A percentile compares a stretch with the other conserved stretches of the same genome.
phyloP scores from a whole-genome alignment of 352 stramenopile genomes.

The Thalassiosira delicatula region DNA sequence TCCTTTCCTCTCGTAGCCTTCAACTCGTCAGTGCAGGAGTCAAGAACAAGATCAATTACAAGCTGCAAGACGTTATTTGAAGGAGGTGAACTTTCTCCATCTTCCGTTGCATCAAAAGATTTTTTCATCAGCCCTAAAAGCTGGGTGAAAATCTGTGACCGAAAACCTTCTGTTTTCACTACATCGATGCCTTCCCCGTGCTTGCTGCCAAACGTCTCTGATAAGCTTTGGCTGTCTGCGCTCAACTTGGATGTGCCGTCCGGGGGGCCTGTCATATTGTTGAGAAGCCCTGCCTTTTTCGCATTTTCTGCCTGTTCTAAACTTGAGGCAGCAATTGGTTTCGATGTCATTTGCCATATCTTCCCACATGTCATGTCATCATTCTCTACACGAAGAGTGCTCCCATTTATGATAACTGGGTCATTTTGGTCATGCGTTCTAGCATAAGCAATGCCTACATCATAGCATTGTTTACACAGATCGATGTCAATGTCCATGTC shows the following conservation, averaged over 20 bases:
- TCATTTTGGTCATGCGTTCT: conserved; percentile 46
- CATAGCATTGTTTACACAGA: conserved; percentile 81
- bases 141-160: conserved; percentile 55
- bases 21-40: conserved; percentile 54
- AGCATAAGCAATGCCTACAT: conserved; percentile 58
- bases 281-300: conserved; percentile 47
- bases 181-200: conserved; percentile 39
- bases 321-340: conserved; percentile 43
- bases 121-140: conserved; percentile 48
- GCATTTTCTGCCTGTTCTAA: conserved; percentile 59
- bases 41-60: conserved; percentile 65
- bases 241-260: conserved; percentile 32
- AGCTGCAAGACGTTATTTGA: conserved; percentile 64
- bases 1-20: conserved; percentile 60
- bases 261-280: conserved; percentile 34
- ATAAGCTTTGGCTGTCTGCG: neutral
- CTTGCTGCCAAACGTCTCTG: conserved; percentile 7
- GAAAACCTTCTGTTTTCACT: conserved; percentile 53
- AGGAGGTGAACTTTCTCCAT: conserved; percentile 27
- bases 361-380: conserved; percentile 70
- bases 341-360: conserved; percentile 65
- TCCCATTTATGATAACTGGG: conserved; percentile 65
- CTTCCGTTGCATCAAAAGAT: conserved; percentile 28
- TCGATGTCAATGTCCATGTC: conserved; percentile 83
- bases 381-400: conserved; percentile 63